Conservation (phyloP, 305 asterid species). For the Fraxinus platypoda region DNA sequence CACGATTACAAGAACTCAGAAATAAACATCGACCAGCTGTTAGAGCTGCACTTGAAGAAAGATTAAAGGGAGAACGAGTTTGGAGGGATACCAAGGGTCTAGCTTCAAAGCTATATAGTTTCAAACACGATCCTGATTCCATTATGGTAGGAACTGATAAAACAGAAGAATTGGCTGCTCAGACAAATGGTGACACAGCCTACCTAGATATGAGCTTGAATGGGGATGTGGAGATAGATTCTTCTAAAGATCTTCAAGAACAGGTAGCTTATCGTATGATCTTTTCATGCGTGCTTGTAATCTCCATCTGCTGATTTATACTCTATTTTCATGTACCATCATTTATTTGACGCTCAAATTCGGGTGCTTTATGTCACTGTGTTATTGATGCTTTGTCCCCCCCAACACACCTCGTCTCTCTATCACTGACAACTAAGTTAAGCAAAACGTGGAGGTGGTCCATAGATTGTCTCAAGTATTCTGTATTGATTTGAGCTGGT, state of each 20-base stretch:
- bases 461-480: neutral
- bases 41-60: constrained; percentile 70
- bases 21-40: constrained; percentile 85
- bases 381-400: neutral
- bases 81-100: constrained; percentile 72
- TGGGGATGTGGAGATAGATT: constrained; percentile 55
- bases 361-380: neutral
- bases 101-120: constrained; percentile 69
- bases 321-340: neutral
- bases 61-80: constrained; percentile 60
- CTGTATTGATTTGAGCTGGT: neutral
- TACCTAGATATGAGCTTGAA: constrained; percentile 41
- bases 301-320: neutral
- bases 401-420: neutral
- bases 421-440: neutral
- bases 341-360: neutral
- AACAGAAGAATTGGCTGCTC: constrained; percentile 34
- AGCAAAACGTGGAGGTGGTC: neutral
- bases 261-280: constrained; percentile 48
- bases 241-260: constrained; percentile 82
- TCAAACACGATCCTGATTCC: constrained; percentile 57
- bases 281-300: neutral
- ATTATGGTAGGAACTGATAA: constrained; percentile 35
- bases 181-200: constrained; percentile 47
- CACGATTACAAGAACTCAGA: constrained; percentile 70